phyloP scores from a whole-genome alignment of 805 yeast species.

The Zygosaccharomyces kombuchaensis region DNA sequence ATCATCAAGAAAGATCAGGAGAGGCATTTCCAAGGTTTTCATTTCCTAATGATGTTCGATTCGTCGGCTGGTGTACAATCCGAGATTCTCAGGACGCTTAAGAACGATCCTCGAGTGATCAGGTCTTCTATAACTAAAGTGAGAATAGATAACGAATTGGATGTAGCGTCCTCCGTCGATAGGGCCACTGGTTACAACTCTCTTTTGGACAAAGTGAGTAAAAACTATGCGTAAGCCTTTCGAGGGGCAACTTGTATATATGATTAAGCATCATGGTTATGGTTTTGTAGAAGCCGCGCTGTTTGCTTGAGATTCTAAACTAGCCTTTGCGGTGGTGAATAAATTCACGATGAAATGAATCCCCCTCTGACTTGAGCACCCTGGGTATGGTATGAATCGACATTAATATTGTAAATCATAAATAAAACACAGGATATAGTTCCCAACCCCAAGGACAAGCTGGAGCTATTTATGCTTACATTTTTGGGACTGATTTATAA shows the following conservation, averaged over 20 bases:
- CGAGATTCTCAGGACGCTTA: slow-evolving; percentile 73
- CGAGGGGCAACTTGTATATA: slow-evolving; percentile 3
- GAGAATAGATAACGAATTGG: slow-evolving; percentile 47
- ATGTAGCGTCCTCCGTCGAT: slow-evolving; percentile 54
- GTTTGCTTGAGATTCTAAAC: no score
- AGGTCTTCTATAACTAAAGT: slow-evolving; percentile 70
- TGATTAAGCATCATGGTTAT: background rate
- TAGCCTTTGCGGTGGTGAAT: no score
- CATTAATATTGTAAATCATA: no score
- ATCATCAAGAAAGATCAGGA: slow-evolving; percentile 83
- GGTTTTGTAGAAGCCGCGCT: no score
- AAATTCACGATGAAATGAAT: no score
- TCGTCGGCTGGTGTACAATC: slow-evolving; percentile 80
- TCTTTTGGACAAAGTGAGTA: slow-evolving; percentile 22
- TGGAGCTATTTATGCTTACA: no score
- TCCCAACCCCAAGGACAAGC: no score
- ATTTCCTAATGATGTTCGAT: slow-evolving; percentile 83
- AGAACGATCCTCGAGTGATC: slow-evolving; percentile 86
- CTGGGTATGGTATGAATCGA: no score
- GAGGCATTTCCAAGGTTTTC: slow-evolving; percentile 84
- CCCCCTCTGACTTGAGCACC: no score
- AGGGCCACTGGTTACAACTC: slow-evolving; percentile 36
- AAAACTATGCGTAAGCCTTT: slow-evolving; percentile 8
- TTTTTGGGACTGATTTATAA: no score
- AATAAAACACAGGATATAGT: no score